These are phyloP conservation scores for Penicillium sp. DNA, from an alignment of 2,329 filamentous ascomycete species.

Conservation along the genomic window DNA sequence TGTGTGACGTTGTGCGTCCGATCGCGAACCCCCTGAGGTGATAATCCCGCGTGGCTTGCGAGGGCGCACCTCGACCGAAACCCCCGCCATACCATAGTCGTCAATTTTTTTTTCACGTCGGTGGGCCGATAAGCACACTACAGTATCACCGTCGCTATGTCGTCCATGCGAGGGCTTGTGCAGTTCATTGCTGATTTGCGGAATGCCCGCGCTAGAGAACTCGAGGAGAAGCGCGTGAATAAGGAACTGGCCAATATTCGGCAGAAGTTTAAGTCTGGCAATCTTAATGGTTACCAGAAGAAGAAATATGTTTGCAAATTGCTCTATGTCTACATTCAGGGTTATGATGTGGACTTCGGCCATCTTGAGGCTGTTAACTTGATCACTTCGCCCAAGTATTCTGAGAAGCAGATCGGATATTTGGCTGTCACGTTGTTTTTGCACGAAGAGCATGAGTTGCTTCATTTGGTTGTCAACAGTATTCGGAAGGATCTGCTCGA, in stretches of 20 bases:
- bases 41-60: conserved; percentile 26
- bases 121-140: neutral
- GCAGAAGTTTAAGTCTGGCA: conserved; percentile 97
- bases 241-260: conserved; percentile 98
- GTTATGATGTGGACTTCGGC: conserved; percentile 98
- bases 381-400: conserved; percentile 95
- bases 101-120: neutral
- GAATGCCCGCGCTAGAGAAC: conserved; percentile 89
- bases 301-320: conserved; percentile 99
- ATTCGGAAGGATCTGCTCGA: conserved; percentile 95
- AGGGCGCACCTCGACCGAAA: conserved; percentile 20
- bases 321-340: conserved; percentile 97
- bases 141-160: conserved; percentile 32
- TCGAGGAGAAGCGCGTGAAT: conserved; percentile 99
- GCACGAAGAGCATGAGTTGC: conserved; percentile 92
- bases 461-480: conserved; percentile 96
- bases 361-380: conserved; percentile 98
- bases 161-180: conserved; percentile 70
- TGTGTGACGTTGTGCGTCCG: conserved; percentile 28
- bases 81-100: conserved; percentile 9
- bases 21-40: conserved; percentile 28
- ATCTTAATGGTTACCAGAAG: conserved; percentile 93
- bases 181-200: conserved; percentile 97
- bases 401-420: conserved; percentile 98
- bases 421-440: conserved; percentile 95